Evolutionary conservation across 768 basidiomycete genomes (phyloP).

Genomic region (Clitopilus passeckerianus): DNA sequence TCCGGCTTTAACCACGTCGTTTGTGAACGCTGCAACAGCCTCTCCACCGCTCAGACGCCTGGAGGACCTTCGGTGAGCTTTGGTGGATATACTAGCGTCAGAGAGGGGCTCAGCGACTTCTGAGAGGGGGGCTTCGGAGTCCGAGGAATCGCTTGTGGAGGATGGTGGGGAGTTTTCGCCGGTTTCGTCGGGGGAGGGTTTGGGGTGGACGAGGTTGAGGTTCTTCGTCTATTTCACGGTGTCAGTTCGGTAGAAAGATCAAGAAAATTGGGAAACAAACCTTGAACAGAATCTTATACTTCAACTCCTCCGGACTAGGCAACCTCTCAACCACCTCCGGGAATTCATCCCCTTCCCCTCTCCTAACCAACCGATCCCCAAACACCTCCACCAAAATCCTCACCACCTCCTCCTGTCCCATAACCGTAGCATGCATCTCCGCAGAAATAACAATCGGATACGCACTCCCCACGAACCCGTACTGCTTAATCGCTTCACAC

Average conservation of each 20-base stretch:
- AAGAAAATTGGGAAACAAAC: constrained; percentile 27
- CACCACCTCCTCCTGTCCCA: constrained; percentile 48
- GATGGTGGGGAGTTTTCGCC: constrained; percentile 14
- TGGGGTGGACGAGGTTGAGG: constrained; percentile 37
- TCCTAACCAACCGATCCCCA: constrained; percentile 32
- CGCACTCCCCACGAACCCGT: constrained; percentile 76
- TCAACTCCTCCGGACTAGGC: constrained; percentile 88
- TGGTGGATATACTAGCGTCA: constrained; percentile 1
- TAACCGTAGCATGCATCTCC: constrained; percentile 81
- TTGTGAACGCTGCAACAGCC: constrained; percentile 13
- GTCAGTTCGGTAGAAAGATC: neutral
- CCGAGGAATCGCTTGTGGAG: constrained; percentile 27
- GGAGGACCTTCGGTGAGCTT: constrained; percentile 14
- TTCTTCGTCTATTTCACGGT: constrained; percentile 65
- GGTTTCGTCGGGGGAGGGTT: constrained; percentile 13
- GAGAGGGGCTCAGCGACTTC: constrained; percentile 10
- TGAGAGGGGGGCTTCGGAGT: constrained; percentile 27
- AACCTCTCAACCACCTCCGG: constrained; percentile 43
- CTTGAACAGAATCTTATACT: constrained; percentile 80
- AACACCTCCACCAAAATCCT: constrained; percentile 44
- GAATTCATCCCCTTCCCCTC: constrained; percentile 29
- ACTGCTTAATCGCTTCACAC: constrained; percentile 83
- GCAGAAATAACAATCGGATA: constrained; percentile 96
- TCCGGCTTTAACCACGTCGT: constrained; percentile 30
- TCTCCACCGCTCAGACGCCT: constrained; percentile 13